Evolutionary conservation across 257 asterid genomes (phyloP), one percentile per base, ranked within the genome.

Genomic region (Primulina eburnea): DNA sequence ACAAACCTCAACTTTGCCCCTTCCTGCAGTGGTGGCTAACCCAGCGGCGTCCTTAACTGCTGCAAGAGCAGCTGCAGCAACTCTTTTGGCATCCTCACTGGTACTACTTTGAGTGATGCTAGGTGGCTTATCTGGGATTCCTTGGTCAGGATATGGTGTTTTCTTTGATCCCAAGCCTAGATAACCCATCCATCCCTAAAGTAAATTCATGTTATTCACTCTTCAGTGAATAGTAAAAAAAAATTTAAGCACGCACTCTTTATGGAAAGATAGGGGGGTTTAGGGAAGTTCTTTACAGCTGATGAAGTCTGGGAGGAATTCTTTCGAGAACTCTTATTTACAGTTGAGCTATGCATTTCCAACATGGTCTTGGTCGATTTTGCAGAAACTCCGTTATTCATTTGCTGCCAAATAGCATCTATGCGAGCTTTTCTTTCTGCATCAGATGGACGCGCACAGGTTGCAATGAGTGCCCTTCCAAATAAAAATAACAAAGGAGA

Each of bases 31-130:
- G 26, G 85, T 76, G 26, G 85, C 85, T 9, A 74, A 62, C 64
- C 85, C 85, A 28, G 92, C 86, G 69, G 89, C 88, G 62, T 88
- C 95, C 79, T 84, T 88, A 62, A 87, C 96, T 26, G 99, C 99
- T 53, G 86, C 78, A 79, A 90, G 95, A 72, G 99, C 99, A 68
- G 97, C 97, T 7, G 96, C 95, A 67, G 97, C 99, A 73, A 87
- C 60, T 71, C 68, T 90, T 68, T 87, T 93, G 59, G 89, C 89
- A 70, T 90, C 97, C 30, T 85, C 92, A 67, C 78, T 74, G 34
- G 75, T 78, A 56, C 81, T 82, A 55, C 75, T 78, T 64, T 75
- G 81, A 65, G 70, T 61, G 20, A 59, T 71, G 68, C 26, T 29
- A 24, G 66, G 60, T 57, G 70, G 65, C 73, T 78, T 87, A 61